phyloP scores from a whole-genome alignment of 169 alveolate genomes.

The Miamiensis avidus region DNA sequence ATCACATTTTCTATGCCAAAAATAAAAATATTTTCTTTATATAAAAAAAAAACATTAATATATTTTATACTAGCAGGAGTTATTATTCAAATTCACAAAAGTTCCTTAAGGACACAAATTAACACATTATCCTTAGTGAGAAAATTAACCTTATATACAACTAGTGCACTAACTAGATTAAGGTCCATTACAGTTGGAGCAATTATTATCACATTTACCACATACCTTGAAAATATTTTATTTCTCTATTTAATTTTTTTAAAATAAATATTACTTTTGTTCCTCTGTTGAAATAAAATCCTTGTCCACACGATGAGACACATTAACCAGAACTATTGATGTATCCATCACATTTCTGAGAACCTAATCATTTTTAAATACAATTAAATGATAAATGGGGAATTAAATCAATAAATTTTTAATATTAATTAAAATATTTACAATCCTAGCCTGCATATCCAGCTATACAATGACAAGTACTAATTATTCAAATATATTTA shows the following conservation, averaged over 20 bases:
- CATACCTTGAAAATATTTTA: too few relatives aligned
- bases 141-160: not conserved
- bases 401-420: too few relatives aligned
- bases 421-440: too few relatives aligned
- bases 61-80: too few relatives aligned
- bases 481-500: too few relatives aligned
- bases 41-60: too few relatives aligned
- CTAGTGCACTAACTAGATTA: not conserved
- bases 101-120: not conserved
- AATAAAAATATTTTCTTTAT: too few relatives aligned
- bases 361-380: not conserved
- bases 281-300: not conserved
- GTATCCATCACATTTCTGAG: not conserved
- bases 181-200: not conserved
- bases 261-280: too few relatives aligned
- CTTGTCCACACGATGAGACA: not conserved
- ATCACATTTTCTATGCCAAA: not conserved
- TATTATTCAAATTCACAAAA: not conserved
- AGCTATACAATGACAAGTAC: not conserved
- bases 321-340: not conserved
- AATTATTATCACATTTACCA: too few relatives aligned
- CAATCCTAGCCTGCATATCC: not conserved
- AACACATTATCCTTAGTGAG: not conserved
- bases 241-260: too few relatives aligned
- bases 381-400: not conserved